Evolutionary conservation across 2,329 filamentous ascomycete species (phyloP).

Genomic region (Penicillium sp.): DNA sequence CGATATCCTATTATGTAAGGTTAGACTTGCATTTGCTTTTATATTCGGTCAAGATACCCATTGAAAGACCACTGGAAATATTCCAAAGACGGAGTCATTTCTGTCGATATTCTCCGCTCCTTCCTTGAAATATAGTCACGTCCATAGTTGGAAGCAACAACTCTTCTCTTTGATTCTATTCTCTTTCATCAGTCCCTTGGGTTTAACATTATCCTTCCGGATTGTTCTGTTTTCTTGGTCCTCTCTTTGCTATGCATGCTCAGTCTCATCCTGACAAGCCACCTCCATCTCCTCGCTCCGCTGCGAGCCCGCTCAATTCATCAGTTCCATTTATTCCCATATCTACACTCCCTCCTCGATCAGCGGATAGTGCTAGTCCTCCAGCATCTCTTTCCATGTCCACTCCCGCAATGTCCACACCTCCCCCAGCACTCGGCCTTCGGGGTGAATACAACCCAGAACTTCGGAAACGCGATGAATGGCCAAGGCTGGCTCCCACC

Average conservation of each 20-base stretch:
- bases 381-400: neutral
- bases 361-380: neutral
- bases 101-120: constrained; percentile 1
- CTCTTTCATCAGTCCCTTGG: neutral
- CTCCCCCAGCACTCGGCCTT: neutral
- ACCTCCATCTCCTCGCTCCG: neutral
- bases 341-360: neutral
- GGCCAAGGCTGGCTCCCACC: neutral
- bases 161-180: neutral
- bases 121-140: neutral
- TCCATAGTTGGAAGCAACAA: neutral
- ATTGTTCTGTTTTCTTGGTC: neutral
- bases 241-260: neutral
- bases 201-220: neutral
- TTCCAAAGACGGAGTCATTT: neutral
- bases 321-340: neutral
- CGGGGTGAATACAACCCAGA: neutral
- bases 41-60: constrained; percentile 16
- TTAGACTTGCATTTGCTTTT: constrained; percentile 5
- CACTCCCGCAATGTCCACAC: neutral
- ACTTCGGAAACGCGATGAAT: neutral
- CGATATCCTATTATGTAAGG: constrained; percentile 1
- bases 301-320: neutral
- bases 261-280: neutral
- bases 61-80: neutral